A percentile compares a stretch with the other conserved stretches of the same genome.
Conservation (phyloP, 225 moss, liverwort and hornwort species). For the Lunularia cruciata region DNA sequence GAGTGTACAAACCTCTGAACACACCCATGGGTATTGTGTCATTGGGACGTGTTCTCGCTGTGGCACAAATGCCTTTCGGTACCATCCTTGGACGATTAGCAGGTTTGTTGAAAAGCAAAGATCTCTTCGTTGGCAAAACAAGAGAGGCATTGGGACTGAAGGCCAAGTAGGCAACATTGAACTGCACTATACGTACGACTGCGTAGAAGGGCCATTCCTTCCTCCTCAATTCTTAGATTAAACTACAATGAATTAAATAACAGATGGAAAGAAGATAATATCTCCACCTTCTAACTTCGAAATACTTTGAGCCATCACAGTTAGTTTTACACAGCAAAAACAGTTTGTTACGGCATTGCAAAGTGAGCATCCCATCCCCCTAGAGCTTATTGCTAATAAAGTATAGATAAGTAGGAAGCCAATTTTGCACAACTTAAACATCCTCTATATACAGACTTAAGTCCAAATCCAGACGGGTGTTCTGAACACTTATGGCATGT, state of each 20-base stretch:
- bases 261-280: not conserved
- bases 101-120: constrained; percentile 77
- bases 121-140: constrained; percentile 54
- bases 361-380: not conserved
- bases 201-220: not conserved
- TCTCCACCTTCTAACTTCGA: not conserved
- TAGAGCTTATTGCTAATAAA: not conserved
- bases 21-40: constrained; percentile 55
- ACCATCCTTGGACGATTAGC: constrained; percentile 70
- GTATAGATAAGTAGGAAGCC: constrained; percentile 8
- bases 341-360: not conserved
- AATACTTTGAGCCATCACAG: not conserved
- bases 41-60: constrained; percentile 55
- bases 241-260: not conserved
- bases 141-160: constrained; percentile 54
- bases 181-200: constrained; percentile 8
- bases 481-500: no score
- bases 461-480: not conserved
- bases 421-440: constrained; percentile 13
- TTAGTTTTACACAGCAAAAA: no score
- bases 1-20: constrained; percentile 47
- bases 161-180: constrained; percentile 22
- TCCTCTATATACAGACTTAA: not conserved
- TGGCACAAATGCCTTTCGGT: constrained; percentile 67
- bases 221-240: not conserved